Conservation (phyloP, 768 basidiomycete species). For the Lentinula raphanica region DNA sequence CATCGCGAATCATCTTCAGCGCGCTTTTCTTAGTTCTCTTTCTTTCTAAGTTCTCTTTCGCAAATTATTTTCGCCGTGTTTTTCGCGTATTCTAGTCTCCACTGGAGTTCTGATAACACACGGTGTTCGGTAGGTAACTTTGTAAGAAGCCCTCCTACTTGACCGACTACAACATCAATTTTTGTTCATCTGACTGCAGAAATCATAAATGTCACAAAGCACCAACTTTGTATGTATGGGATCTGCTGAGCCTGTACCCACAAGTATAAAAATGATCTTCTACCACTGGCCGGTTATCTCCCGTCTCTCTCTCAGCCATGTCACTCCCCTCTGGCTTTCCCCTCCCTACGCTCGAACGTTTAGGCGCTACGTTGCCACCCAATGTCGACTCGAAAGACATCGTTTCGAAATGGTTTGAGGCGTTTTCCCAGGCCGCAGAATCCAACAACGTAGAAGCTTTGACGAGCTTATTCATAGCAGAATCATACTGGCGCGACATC, state of each 20-base stretch:
- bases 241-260: no score
- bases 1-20: not conserved
- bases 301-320: not conserved
- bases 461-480: constrained; percentile 17
- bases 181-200: no score
- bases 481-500: constrained; percentile 48
- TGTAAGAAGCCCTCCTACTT: no score
- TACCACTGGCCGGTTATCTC: not conserved
- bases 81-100: not conserved
- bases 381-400: constrained; percentile 21
- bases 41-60: no score
- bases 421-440: constrained; percentile 14
- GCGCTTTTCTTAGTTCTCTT: no score
- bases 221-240: no score
- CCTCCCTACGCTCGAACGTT: constrained; percentile 24
- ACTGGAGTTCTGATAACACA: no score
- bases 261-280: no score
- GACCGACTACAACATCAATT: no score
- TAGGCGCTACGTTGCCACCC: constrained; percentile 16
- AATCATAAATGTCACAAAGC: no score
- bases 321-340: constrained; percentile 2
- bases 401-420: constrained; percentile 25
- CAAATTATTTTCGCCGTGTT: not conserved
- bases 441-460: constrained; percentile 13
- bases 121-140: no score